Conservation (phyloP, 371 early-diverging fungal genomes). For the Umbelopsis sp. region DNA sequence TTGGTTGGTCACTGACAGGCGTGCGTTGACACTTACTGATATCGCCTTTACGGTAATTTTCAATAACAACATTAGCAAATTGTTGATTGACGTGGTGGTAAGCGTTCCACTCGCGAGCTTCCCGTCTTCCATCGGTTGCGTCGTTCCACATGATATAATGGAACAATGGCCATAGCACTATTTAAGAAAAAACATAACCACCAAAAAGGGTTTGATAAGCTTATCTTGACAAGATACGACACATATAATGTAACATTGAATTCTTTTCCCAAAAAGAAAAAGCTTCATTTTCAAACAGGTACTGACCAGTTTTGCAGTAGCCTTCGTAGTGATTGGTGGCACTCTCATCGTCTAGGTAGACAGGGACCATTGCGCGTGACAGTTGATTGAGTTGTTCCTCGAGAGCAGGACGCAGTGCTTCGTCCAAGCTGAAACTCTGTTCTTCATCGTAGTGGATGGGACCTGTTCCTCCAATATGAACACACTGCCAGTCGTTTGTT, state of each 20-base stretch:
- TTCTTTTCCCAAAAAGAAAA: too few species aligned
- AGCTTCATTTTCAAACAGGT: too few species aligned
- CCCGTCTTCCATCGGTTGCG: conserved; percentile 69
- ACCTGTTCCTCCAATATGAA: conserved; percentile 73
- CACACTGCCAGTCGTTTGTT: conserved; percentile 39
- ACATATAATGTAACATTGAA: too few species aligned
- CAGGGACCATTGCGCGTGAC: conserved; percentile 60
- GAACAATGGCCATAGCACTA: conserved; percentile 96
- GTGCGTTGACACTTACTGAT: conserved; percentile 60
- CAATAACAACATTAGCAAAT: conserved; percentile 83
- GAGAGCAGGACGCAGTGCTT: conserved; percentile 22
- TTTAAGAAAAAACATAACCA: neutral
- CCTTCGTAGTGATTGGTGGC: conserved; percentile 84
- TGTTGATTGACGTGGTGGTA: conserved; percentile 85
- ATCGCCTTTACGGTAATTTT: conserved; percentile 82
- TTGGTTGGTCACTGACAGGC: too few species aligned
- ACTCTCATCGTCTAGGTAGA: conserved; percentile 70
- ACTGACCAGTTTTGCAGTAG: conserved; percentile 81
- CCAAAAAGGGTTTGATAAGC: conserved; percentile 13
- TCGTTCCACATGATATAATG: conserved; percentile 95
- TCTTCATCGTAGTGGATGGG: conserved; percentile 22
- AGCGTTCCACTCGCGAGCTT: conserved; percentile 80
- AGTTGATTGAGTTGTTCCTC: conserved; percentile 32
- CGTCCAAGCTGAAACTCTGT: neutral
- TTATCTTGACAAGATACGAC: neutral